Percentiles rank a stretch among this genome's conserved stretches.
These are phyloP conservation scores for Lentinula raphanica DNA, from an alignment of 768 basidiomycete species.

Conservation along the genomic window DNA sequence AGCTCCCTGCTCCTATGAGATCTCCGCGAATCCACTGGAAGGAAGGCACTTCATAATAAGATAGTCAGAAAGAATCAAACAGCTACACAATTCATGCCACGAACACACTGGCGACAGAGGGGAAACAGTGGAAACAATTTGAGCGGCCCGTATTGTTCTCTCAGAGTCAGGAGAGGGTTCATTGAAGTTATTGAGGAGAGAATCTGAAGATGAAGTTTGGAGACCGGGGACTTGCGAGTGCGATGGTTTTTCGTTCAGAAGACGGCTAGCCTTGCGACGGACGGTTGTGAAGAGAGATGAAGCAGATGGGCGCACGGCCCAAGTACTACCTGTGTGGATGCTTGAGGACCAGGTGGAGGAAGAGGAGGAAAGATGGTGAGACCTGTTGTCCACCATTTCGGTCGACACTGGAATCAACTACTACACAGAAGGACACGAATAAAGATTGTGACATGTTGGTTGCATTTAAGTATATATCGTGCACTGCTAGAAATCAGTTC, in stretches of 20 bases:
- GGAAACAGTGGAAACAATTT: background rate
- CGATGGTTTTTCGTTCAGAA: background rate
- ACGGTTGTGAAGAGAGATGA: background rate
- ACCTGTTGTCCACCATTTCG: background rate
- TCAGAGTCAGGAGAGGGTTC: background rate
- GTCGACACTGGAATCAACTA: background rate
- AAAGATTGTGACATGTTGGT: background rate
- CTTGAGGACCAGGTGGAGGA: background rate
- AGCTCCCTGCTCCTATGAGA: conserved; percentile 90
- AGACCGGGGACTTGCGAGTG: background rate
- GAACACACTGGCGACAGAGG: background rate
- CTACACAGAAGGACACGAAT: background rate
- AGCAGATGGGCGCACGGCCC: conserved; percentile 2
- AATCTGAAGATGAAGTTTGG: background rate
- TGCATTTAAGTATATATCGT: background rate
- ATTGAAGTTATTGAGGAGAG: background rate
- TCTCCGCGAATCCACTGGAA: conserved; percentile 94
- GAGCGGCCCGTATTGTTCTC: background rate
- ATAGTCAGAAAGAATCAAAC: background rate
- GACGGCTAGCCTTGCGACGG: background rate
- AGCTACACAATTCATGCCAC: background rate
- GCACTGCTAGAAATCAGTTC: conserved; percentile 1
- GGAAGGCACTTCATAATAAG: conserved; percentile 28
- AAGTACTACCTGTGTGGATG: background rate
- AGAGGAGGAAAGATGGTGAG: background rate